These are phyloP conservation scores for Talaromyces thailandensis DNA, from an alignment of 495 filamentous ascomycete species.

Conservation along the genomic window DNA sequence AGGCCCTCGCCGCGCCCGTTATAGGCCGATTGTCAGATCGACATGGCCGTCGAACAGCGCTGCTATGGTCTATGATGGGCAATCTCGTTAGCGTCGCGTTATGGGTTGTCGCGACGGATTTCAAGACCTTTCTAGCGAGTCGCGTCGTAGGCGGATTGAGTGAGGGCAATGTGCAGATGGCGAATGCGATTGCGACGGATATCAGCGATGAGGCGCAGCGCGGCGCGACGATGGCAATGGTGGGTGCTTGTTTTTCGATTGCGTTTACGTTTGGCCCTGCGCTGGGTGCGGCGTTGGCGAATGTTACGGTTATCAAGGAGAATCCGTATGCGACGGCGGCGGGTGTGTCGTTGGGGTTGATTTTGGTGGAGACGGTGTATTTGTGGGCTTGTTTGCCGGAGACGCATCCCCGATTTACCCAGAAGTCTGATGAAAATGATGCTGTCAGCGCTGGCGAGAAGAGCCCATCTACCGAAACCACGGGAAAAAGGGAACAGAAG, in stretches of 20 bases:
- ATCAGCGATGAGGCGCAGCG: conserved; percentile 75
- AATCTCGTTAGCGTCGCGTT: conserved; percentile 89
- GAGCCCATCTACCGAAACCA: not conserved
- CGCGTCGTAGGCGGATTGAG: conserved; percentile 87
- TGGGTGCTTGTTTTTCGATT: conserved; percentile 93
- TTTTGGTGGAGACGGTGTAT: conserved; percentile 79
- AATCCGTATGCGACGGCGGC: conserved; percentile 94
- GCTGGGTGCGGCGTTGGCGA: conserved; percentile 74
- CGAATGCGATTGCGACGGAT: conserved; percentile 94
- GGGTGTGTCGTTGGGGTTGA: conserved; percentile 69
- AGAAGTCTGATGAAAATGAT: not conserved
- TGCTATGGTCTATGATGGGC: conserved; percentile 89
- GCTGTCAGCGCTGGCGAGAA: too few species aligned
- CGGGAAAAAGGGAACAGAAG: not conserved
- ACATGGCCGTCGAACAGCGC: conserved; percentile 78
- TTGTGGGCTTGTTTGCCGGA: conserved; percentile 85
- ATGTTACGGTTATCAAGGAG: conserved; percentile 62
- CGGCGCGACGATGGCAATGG: conserved; percentile 87
- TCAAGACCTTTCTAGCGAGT: conserved; percentile 89
- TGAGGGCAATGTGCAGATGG: conserved; percentile 94
- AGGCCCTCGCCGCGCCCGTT: conserved; percentile 85
- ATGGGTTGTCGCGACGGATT: conserved; percentile 88
- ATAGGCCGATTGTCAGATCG: conserved; percentile 84
- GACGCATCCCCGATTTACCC: conserved; percentile 51
- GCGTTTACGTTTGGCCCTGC: conserved; percentile 95